Evolutionary conservation across 1,139 yeast genomes (phyloP).

Genomic region (Lodderomyces margitis): DNA sequence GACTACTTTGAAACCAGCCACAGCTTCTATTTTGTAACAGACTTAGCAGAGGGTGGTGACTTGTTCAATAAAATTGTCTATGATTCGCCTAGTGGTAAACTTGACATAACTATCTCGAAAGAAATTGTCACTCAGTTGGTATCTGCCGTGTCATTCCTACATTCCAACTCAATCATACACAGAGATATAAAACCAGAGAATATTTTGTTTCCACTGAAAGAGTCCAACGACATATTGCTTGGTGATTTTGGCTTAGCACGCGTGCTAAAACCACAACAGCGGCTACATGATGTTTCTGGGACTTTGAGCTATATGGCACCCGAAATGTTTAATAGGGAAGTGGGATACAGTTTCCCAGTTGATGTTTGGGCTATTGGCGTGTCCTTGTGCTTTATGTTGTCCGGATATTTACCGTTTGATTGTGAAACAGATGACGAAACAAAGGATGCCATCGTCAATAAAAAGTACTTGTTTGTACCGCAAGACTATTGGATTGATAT

Average conservation of each 20-base stretch:
- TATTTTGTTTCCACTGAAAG: conserved; percentile 26
- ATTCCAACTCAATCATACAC: conserved; percentile 35
- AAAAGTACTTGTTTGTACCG: conserved; percentile 62
- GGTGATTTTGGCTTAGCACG: conserved; percentile 74
- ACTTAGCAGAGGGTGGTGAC: conserved; percentile 69
- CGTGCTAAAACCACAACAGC: conserved; percentile 25
- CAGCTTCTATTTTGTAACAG: conserved; percentile 61
- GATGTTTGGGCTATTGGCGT: conserved; percentile 84
- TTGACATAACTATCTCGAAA: conserved; percentile 49
- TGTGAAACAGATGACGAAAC: conserved; percentile 73
- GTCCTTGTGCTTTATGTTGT: conserved; percentile 63
- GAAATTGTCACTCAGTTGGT: conserved; percentile 33
- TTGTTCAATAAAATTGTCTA: conserved; percentile 58
- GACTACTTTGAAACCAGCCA: conserved; percentile 71
- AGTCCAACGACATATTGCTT: conserved; percentile 42
- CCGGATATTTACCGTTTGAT: conserved; percentile 80
- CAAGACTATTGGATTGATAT: conserved; percentile 57
- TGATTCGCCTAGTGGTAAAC: conserved; percentile 23
- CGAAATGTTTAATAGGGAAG: conserved; percentile 49
- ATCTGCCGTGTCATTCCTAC: conserved; percentile 31
- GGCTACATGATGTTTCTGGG: conserved; percentile 44
- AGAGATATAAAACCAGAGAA: conserved; percentile 46
- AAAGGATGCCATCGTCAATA: conserved; percentile 54
- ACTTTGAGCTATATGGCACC: conserved; percentile 80
- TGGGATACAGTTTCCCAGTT: conserved; percentile 58